Base-by-base conservation (phyloP, 805 yeast species). In the Pichia pseudocactophila region DNA sequence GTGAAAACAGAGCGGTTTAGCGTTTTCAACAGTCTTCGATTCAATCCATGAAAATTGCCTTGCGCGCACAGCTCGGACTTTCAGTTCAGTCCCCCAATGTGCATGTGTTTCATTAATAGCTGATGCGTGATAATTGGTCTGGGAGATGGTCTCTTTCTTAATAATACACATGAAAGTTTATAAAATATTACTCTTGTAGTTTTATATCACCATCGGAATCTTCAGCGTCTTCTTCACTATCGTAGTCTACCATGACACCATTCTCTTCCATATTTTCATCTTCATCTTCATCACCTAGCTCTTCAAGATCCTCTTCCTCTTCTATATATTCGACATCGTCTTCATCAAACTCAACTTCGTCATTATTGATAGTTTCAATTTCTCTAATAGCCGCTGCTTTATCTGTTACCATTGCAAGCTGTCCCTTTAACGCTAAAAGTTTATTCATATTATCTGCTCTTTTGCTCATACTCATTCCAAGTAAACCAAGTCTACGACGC, bases 351-450 rank as follows among this genome's bases (percentile, higher is more conserved):
- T 45, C 52, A 8, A 43, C 54, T 13, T 45, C 51, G 1, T 47
- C 51, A 34, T 44, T 48, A 12, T 47, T 58, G 15, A 52, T 56
- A 48, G 73, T 78, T 53, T 75, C 81, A 20, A 81, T 57, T 51
- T 80, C 89, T 60, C 82, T 90, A 19, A 76, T 65, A 53, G 80
- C 81, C 51, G 82, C 89, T n/a, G 81, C 82, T 40, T 67, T 68
- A 37, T 71, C 70, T 36, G 69, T 60, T 37, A 74, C 61, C 68
- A 76, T 64, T 36, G 63, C 59, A 47, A 76, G 55, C 48, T 73
- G 66, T 12, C 76, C 74, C 47, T 70, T 70, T 48, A 76, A 64
- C 56, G 71, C 77, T 50, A 74, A 59, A 34, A 76, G 58, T 50
- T 73, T 63, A 15, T 74, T 72, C 48, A 76, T 58, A 13, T 74